Evolutionary conservation across 1,139 yeast genomes (phyloP).

Genomic region (Taiozyma sp.): DNA sequence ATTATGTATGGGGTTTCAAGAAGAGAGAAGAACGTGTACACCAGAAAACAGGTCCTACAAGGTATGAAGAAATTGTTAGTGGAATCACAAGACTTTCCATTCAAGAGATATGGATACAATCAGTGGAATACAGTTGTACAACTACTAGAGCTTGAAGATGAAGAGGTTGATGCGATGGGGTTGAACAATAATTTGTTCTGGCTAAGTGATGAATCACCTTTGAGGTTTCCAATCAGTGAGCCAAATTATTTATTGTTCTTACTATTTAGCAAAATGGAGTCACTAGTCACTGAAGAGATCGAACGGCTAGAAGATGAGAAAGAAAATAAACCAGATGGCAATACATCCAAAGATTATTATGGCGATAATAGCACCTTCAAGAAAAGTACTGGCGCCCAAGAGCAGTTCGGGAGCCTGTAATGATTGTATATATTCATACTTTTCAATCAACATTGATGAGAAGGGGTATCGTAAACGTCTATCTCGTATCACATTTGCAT

Average conservation of each 20-base stretch:
- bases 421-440: not conserved
- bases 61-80: constrained; percentile 22
- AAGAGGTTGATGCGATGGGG: constrained; percentile 16
- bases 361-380: not conserved
- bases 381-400: not conserved
- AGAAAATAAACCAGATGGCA: not conserved
- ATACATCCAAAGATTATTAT: not conserved
- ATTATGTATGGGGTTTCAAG: constrained; percentile 12
- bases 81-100: constrained; percentile 26
- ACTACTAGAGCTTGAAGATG: constrained; percentile 25
- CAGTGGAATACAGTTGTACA: constrained; percentile 42
- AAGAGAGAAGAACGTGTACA: constrained; percentile 8
- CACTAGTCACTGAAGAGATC: constrained; percentile 2
- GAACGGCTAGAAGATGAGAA: not conserved
- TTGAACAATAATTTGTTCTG: constrained; percentile 36
- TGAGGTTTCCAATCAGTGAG: constrained; percentile 62
- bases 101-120: constrained; percentile 32
- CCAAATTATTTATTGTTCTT: constrained; percentile 51
- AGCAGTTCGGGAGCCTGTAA: too few relatives aligned
- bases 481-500: not conserved
- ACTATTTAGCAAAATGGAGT: constrained; percentile 23
- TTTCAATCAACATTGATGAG: not conserved
- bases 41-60: constrained; percentile 11
- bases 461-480: not conserved
- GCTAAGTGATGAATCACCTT: constrained; percentile 61